A percentile compares a stretch with the other conserved stretches of the same genome.
Conservation (phyloP, 768 basidiomycete species). For the Pisolithus microcarpus region DNA sequence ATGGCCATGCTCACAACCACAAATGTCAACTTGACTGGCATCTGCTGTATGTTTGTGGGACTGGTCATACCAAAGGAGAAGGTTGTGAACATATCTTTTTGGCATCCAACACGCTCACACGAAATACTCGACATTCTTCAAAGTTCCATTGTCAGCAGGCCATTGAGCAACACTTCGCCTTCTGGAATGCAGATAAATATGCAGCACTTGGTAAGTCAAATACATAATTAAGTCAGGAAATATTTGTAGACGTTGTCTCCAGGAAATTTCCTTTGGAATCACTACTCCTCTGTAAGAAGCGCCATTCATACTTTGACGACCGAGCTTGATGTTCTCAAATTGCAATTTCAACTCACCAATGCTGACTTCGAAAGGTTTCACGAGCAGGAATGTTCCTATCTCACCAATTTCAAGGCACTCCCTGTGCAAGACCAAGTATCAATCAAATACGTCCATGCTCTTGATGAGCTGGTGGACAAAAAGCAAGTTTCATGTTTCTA, state of each 20-base stretch:
- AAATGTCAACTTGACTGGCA: constrained; percentile 23
- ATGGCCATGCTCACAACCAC: no score
- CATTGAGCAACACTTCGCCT: constrained; percentile 13
- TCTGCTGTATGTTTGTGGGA: constrained; percentile 18
- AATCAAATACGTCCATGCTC: neutral
- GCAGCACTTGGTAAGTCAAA: no score
- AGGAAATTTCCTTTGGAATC: no score
- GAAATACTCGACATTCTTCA: constrained; percentile 14
- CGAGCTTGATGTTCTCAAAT: constrained; percentile 1
- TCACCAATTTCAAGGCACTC: neutral
- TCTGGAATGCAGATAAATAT: no score
- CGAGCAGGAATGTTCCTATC: neutral
- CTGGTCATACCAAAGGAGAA: constrained; percentile 22
- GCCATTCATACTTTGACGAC: constrained; percentile 1
- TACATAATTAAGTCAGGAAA: no score
- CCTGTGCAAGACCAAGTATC: neutral
- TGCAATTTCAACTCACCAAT: neutral
- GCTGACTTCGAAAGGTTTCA: constrained; percentile 3
- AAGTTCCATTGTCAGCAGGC: constrained; percentile 23
- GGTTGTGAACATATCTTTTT: constrained; percentile 23
- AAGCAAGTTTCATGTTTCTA: no score
- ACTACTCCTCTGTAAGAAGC: constrained; percentile 18
- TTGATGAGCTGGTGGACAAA: neutral
- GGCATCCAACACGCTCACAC: constrained; percentile 17
- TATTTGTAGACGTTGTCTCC: no score